A percentile compares a stretch with the other conserved stretches of the same genome.
Conservation (phyloP, 163 green algal genomes). For the Scenedesmus sp. region DNA sequence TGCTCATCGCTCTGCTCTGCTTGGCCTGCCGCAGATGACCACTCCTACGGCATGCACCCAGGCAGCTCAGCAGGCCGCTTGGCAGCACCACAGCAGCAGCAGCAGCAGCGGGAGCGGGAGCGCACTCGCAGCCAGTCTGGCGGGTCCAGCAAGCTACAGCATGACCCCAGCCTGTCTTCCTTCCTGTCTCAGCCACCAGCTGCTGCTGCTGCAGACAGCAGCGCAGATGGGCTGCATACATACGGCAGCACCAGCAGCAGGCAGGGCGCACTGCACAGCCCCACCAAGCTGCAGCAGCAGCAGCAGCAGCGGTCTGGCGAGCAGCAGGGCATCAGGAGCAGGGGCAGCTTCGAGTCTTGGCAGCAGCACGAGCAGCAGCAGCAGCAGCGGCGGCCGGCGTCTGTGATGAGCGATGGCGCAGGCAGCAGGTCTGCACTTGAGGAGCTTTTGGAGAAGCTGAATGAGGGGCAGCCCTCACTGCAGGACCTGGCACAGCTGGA, state of each 20-base stretch:
- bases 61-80: background rate
- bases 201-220: background rate
- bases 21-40: background rate
- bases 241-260: background rate
- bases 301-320: background rate
- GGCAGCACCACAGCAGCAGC: background rate
- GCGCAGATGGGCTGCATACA: background rate
- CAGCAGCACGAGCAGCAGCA: background rate
- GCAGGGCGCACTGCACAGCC: background rate
- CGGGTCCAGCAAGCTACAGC: background rate
- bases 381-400: background rate
- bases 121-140: conserved; percentile 2
- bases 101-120: background rate
- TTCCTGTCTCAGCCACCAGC: background rate
- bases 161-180: background rate
- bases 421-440: background rate
- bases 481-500: conserved; percentile 29
- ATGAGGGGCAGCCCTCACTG: conserved; percentile 28
- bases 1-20: background rate
- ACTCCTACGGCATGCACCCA: background rate
- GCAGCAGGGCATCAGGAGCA: background rate
- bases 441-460: conserved; percentile 19
- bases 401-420: background rate
- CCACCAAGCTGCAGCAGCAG: background rate
- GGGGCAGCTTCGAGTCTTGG: background rate